Evolutionary conservation across 441 rosid genomes (phyloP), one percentile per base, ranked within the genome.

Genomic region (Manihot esculenta): DNA sequence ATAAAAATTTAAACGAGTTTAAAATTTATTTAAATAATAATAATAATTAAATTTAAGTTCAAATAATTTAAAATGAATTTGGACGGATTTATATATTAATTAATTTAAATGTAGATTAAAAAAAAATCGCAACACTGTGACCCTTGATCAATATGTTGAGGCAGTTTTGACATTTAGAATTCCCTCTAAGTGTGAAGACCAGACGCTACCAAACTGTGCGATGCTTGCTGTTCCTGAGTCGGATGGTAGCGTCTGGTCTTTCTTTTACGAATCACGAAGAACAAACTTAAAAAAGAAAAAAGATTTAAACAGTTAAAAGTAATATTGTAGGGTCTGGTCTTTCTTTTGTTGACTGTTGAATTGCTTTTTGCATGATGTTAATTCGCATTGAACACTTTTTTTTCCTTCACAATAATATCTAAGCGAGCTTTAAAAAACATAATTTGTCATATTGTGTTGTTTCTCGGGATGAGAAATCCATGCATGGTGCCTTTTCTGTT

Each of bases 381-480:
- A 56, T 24, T 56, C 26, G 71, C 55, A 49, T 63, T 57, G 60
- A 68, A 41, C 5, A 8, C 1, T 15, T 50, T 18, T 2, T 50
- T 50, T n/a, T 9, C 8, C 20, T 15, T 17, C 1, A 42, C 7
- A 42, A 58, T 74, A 75, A 75, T 71, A 68, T 81, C 82, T 35
- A 73, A 15, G 74, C 38, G 26, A 41, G 42, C 62, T 27, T 58
- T 3, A n/a, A 61, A 61, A 33, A 30, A 20, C 14, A 4, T 30
- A 1, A 30, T 30, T 4, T 30, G 1, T 4, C 33, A 30, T 30
- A 1, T 10, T 20, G 41, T 38, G 64, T 48, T 51, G n/a, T 14
- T 58, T 60, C 56, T 72, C 56, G 68, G 58, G 53, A 68, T n/a
- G 51, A 58, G 75, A 69, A 64, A 65, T 48, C 64, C 72, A 60